These are phyloP conservation scores for Amylostereum areolatum DNA, from an alignment of 1,284 basidiomycete genomes.

Conservation along the genomic window DNA sequence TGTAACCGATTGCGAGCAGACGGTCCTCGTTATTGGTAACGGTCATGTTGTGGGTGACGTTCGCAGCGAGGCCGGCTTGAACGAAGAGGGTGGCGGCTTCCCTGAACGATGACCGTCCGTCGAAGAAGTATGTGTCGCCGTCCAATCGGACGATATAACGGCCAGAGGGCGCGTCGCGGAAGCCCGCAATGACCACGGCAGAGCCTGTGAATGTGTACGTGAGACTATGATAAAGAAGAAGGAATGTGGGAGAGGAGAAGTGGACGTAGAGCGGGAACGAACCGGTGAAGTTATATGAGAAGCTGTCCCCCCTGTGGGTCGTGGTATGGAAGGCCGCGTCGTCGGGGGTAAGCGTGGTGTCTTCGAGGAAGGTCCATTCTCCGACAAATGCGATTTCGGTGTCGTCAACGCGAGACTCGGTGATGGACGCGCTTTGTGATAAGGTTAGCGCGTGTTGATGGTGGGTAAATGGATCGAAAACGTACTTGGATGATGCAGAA, in stretches of 20 bases:
- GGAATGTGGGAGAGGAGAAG: slow-evolving; percentile 1
- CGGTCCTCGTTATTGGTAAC: slow-evolving; percentile 52
- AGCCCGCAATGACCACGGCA: slow-evolving; percentile 51
- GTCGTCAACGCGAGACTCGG: slow-evolving; percentile 31
- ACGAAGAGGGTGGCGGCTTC: slow-evolving; percentile 49
- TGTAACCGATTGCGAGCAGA: slow-evolving; percentile 32
- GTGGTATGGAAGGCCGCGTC: slow-evolving; percentile 38
- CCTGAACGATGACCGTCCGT: slow-evolving; percentile 48
- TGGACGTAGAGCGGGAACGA: slow-evolving; percentile 13
- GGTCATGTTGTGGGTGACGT: slow-evolving; percentile 39
- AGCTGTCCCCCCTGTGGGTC: slow-evolving; percentile 38
- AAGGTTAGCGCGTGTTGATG: not conserved
- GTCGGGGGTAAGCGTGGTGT: slow-evolving; percentile 16
- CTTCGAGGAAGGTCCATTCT: slow-evolving; percentile 38
- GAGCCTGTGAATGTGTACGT: slow-evolving; percentile 46
- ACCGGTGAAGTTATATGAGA: slow-evolving; percentile 42
- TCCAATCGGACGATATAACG: slow-evolving; percentile 59
- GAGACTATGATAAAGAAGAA: slow-evolving; percentile 2
- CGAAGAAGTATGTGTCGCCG: slow-evolving; percentile 32
- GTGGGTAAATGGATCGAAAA: slow-evolving; percentile 3
- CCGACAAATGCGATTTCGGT: slow-evolving; percentile 40
- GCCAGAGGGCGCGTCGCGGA: slow-evolving; percentile 45
- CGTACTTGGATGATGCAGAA: slow-evolving; percentile 11
- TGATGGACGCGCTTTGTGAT: slow-evolving; percentile 30
- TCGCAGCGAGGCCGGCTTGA: slow-evolving; percentile 51